Conservation (phyloP, 352 stramenopile genomes). For the Phytophthora brassicae region DNA sequence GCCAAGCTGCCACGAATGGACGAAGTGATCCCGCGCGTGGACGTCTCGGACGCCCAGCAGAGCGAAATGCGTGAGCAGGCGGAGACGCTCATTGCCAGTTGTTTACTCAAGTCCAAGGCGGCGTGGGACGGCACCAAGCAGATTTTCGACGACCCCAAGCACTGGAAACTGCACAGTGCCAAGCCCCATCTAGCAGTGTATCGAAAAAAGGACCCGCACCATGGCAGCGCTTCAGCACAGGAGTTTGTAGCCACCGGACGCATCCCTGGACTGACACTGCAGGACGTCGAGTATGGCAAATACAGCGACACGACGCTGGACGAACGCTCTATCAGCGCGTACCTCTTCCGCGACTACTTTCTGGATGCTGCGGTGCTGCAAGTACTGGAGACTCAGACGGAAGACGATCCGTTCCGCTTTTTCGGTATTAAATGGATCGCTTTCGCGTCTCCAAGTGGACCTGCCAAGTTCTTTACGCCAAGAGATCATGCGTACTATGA, state of each 20-base stretch:
- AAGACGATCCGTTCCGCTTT: constrained; percentile 67
- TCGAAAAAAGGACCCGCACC: constrained; percentile 32
- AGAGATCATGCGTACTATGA: constrained; percentile 68
- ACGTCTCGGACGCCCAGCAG: constrained; percentile 33
- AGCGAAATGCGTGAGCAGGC: constrained; percentile 32
- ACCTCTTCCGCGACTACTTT: constrained; percentile 64
- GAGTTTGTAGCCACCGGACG: constrained; percentile 62
- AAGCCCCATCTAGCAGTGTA: constrained; percentile 60
- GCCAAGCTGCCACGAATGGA: constrained; percentile 37
- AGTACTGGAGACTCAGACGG: constrained; percentile 56
- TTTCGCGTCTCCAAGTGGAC: constrained; percentile 39
- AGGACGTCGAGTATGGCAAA: constrained; percentile 69
- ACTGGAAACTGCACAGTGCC: constrained; percentile 64
- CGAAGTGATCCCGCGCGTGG: constrained; percentile 36
- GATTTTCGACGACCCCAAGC: constrained; percentile 60
- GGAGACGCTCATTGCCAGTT: constrained; percentile 40
- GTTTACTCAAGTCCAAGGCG: constrained; percentile 44
- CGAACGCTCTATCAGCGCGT: constrained; percentile 58
- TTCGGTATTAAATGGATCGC: constrained; percentile 82
- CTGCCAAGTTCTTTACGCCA: constrained; percentile 51
- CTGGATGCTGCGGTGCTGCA: constrained; percentile 71
- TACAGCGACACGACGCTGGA: constrained; percentile 73
- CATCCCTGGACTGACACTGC: constrained; percentile 54
- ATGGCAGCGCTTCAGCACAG: constrained; percentile 21
- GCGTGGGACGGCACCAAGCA: constrained; percentile 61